Base-by-base conservation (phyloP, 768 basidiomycete species). In the Hirschioporus abietinus region DNA sequence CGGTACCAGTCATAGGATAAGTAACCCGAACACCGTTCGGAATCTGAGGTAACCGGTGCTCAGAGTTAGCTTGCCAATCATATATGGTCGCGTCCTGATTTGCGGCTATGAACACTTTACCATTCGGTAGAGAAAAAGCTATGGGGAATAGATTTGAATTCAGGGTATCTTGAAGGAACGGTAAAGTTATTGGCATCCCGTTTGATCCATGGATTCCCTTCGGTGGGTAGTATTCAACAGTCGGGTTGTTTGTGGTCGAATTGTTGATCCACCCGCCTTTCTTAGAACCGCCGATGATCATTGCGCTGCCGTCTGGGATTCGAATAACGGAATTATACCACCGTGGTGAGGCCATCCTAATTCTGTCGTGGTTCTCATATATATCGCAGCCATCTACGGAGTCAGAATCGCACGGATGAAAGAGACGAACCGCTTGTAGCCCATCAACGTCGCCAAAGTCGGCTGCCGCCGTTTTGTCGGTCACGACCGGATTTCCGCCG, bases 261-360 rank as follows among this genome's bases (percentile, higher is more conserved):
- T 93, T 93, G 73, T 93, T 93, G 69, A 92, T 92, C 91, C 91
- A 93, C 10, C 91, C 92, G 8, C 92, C 92, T 73, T 87, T 90
- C 70, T 82, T 87, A 8, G 91, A 90, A 18, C 92, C 92, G 0
- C 92, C 92, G 58, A 94, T 82, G 60, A 94, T 89, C 84, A 92
- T 90, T 0, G 85, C 89, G 70, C 90, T 91, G n/a, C 92, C 92
- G 68, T 92, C 92, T 6, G 79, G 75, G 67, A 93, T 80, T 59
- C 90, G 83, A 60, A 91, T 67, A 2, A 85, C 87, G 0, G 91
- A 90, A 66, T 84, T 87, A 76, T 94, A 94, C 92, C 92, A 94
- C 58, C 92, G 86, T 18, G 90, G 86, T 71, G 85, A 88, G 2
- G 91, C 89, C 84, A 92, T 85, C 61, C 89, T 85, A 36, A 93